Base-by-base conservation (phyloP, 148 eudicot species). In the Rhododendron griersonianum region DNA sequence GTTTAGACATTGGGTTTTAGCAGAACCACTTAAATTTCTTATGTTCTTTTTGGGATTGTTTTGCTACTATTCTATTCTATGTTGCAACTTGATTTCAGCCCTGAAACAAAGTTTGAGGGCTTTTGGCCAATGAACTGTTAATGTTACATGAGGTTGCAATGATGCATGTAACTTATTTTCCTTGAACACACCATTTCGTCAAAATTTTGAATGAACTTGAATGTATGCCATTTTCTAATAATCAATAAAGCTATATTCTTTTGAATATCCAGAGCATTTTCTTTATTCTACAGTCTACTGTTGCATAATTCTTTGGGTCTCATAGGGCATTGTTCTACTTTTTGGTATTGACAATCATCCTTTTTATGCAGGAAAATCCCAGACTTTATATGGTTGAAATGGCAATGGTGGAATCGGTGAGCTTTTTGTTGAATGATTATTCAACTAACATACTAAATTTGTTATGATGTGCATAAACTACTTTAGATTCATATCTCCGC, bases 351-450 rank as follows among this genome's bases (percentile, higher is more conserved):
- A 88, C 84, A 57, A 84, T 80, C 73, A 39, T 48, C 53, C 67
- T 78, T 76, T 59, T 63, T 45, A 83, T 83, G 71, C 94, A 95
- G 99, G 99, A 92, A 91, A 95, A 95, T 78, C 97, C 97, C 30
- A 87, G 96, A 59, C 90, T 86, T 19, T 96, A 87, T 87, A 92
- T 94, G 97, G 98, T 93, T 69, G 98, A 96, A 88, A 88, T 96
- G 94, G 96, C 92, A 74, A 89, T 88, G 87, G 85, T 92, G 59
- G 91, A 92, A 89, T 84, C 93, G 83, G 96, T 94, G 89, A 91
- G 93, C 92, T 82, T 78, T 80, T 74, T 23, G 55, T 82, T 19
- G 84, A 50, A 85, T 78, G 85, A 55, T 55, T 19, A 48, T 3
- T 35, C 57, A 15, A 3, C 18, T 45, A 19, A 35, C 8, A 19